Conservation (phyloP, 176 grass and related monocot genomes). For the Triticum monococcum region DNA sequence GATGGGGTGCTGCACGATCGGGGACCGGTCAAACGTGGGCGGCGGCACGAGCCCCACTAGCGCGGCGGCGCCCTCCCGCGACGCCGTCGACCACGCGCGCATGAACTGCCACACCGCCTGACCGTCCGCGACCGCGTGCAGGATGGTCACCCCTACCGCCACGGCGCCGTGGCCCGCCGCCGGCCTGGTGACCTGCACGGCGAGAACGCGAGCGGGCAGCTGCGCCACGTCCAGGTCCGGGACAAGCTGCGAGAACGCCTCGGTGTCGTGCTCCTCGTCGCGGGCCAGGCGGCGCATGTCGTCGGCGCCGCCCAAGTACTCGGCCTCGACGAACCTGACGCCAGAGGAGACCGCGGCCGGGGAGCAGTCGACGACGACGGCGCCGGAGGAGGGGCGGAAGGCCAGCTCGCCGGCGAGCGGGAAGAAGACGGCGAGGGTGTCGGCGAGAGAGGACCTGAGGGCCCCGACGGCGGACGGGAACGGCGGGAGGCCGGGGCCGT, state of each 20-base stretch:
- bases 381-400: background rate
- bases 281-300: conserved; percentile 17
- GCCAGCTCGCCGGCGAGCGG: conserved; percentile 25
- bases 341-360: background rate
- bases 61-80: background rate
- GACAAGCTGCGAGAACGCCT: conserved; percentile 39
- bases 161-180: background rate
- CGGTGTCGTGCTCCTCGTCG: conserved; percentile 33
- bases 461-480: background rate
- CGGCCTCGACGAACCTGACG: conserved; percentile 40
- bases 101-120: conserved; percentile 49
- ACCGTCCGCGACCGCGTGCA: conserved; percentile 46
- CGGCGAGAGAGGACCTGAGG: conserved; percentile 22
- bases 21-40: conserved; percentile 31
- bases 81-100: conserved; percentile 39
- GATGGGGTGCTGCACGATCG: conserved; percentile 24
- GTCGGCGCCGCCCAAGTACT: conserved; percentile 25
- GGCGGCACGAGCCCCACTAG: background rate
- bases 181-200: conserved; percentile 20
- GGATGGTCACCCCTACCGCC: conserved; percentile 32
- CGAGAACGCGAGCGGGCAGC: conserved; percentile 21
- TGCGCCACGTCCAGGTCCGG: background rate
- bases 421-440: conserved; percentile 20
- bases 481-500: conserved; percentile 1
- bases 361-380: conserved; percentile 35